Evolutionary conservation across 1,139 yeast species (phyloP).

Genomic region (Candida sanyaensis): DNA sequence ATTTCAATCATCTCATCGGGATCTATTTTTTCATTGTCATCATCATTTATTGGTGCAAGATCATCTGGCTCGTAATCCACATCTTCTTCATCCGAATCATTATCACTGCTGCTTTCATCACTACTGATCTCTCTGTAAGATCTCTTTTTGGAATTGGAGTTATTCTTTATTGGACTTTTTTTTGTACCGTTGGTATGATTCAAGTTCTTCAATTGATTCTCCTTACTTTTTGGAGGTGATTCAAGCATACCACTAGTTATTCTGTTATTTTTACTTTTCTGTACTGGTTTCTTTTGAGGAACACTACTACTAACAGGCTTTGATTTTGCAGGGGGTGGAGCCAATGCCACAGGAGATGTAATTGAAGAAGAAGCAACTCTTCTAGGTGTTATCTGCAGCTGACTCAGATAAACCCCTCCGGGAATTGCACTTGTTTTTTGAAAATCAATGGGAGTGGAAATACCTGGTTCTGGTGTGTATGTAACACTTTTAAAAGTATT

Average conservation of each 20-base stretch:
- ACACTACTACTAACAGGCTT: slow-evolving; percentile 22
- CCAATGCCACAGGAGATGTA: slow-evolving; percentile 22
- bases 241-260: slow-evolving; percentile 70
- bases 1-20: background rate
- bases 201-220: background rate
- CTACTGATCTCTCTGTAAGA: background rate
- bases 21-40: slow-evolving; percentile 1
- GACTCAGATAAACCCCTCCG: slow-evolving; percentile 12
- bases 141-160: background rate
- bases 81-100: background rate
- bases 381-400: slow-evolving; percentile 19
- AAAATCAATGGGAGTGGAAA: slow-evolving; percentile 3
- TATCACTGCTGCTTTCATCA: background rate
- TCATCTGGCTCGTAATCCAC: slow-evolving; percentile 1
- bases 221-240: slow-evolving; percentile 27
- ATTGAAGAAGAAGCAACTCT: slow-evolving; percentile 5
- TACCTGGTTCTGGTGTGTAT: slow-evolving; percentile 1
- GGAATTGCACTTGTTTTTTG: background rate
- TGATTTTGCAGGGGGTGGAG: slow-evolving; percentile 32
- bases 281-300: slow-evolving; percentile 24
- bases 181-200: background rate
- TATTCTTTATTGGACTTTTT: background rate
- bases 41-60: background rate
- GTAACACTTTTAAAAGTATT: slow-evolving; percentile 14
- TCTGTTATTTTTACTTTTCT: slow-evolving; percentile 26